Evolutionary conservation across 2,329 filamentous ascomycete species (phyloP).

Genomic region (Sclerotinia borealis): DNA sequence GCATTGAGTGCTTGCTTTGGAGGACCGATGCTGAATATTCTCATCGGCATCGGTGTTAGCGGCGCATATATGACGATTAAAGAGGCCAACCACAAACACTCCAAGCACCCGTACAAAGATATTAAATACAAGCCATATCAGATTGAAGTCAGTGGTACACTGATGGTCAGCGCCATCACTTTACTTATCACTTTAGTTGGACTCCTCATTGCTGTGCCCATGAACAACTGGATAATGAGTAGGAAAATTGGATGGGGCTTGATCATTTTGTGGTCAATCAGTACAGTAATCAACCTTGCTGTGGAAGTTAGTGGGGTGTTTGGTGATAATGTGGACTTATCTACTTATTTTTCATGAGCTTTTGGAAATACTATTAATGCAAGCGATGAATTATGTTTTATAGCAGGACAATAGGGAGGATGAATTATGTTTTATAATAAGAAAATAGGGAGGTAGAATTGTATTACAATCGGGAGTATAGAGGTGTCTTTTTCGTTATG

Average conservation of each 20-base stretch:
- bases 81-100: conserved; percentile 58
- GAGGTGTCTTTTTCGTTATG: background rate
- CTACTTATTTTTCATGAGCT: background rate
- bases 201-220: conserved; percentile 72
- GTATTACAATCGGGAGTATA: background rate
- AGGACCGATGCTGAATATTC: conserved; percentile 96
- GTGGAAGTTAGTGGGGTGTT: conserved; percentile 61
- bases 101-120: conserved; percentile 59
- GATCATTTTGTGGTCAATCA: conserved; percentile 73
- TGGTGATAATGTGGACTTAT: conserved; percentile 11
- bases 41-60: conserved; percentile 87
- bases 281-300: conserved; percentile 74
- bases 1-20: conserved; percentile 90
- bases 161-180: conserved; percentile 80
- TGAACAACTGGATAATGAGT: conserved; percentile 82
- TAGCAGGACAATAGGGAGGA: background rate
- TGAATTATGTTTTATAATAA: background rate
- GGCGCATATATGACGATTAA: conserved; percentile 82
- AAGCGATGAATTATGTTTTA: background rate
- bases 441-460: background rate
- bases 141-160: conserved; percentile 75
- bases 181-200: conserved; percentile 73
- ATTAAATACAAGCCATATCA: conserved; percentile 70
- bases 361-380: background rate
- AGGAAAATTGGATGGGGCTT: conserved; percentile 74